Evolutionary conservation across 2,329 filamentous ascomycete species (phyloP).

Genomic region (Aspergillus pseudonomiae): DNA sequence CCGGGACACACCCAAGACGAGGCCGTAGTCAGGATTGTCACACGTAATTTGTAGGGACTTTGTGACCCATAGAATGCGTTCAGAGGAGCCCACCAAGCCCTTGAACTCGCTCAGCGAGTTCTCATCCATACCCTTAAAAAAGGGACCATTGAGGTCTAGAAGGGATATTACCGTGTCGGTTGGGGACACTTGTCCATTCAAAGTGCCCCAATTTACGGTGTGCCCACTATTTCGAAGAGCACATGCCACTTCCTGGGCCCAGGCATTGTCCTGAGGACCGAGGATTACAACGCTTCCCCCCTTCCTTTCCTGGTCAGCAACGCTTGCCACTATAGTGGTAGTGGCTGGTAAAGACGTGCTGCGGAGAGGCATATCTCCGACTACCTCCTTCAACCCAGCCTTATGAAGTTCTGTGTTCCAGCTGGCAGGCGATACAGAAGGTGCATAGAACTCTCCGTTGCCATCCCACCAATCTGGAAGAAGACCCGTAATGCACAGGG

Average conservation of each 20-base stretch:
- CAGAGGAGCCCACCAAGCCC: neutral
- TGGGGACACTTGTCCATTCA: neutral
- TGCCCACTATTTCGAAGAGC: neutral
- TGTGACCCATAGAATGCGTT: slow-evolving; percentile 12
- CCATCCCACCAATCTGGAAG: neutral
- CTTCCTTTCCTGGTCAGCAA: neutral
- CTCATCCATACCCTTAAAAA: slow-evolving; percentile 1
- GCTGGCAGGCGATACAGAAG: neutral
- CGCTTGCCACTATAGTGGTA: neutral
- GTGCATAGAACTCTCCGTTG: neutral
- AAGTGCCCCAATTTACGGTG: neutral
- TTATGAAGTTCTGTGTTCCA: neutral
- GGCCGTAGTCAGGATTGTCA: slow-evolving; percentile 25
- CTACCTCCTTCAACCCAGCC: neutral
- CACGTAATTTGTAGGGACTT: slow-evolving; percentile 2
- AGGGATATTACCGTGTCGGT: slow-evolving; percentile 7
- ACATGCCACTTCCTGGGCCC: neutral
- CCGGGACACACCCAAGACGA: slow-evolving; percentile 9
- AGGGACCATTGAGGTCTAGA: slow-evolving; percentile 7
- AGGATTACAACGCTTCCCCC: neutral
- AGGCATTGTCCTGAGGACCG: neutral
- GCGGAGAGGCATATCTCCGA: neutral
- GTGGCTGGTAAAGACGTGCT: neutral
- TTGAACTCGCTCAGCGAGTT: neutral
- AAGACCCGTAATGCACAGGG: neutral